Base-by-base conservation (phyloP, 23 red algal species). In the Gracilariopsis chorda region DNA sequence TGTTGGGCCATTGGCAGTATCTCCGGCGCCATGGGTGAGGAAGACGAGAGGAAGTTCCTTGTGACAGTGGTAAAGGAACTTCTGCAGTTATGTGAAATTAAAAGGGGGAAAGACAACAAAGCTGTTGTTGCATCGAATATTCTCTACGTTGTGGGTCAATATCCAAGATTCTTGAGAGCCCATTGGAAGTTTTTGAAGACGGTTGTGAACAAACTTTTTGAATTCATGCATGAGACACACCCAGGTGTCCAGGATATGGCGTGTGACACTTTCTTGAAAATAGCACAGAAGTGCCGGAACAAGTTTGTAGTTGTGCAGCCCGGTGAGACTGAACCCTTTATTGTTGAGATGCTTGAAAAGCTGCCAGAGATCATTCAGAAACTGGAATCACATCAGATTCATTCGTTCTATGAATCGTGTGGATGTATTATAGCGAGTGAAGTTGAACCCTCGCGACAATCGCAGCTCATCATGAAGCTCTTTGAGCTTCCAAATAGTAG, bases 161-260 rank as follows among this genome's bases (percentile, higher is more conserved):
- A 98, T 77, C 96, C 96, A 39, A 81, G 96, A 46, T 98, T 98
- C 57, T 51, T 98, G 20, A 93, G 94, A 53, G 96, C 96, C 0
- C 96, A 98, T 60, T 98, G 96, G 96, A 95, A 95, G 45, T 98
- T 98, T 72, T 73, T 95, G 86, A 94, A 95, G 73, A 98, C 96
- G 10, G 96, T 98, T 32, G 96, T 98, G 45, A 93, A 95, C 89
- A 98, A 98, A 83, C 87, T 95, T 9, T 98, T 98, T 88, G 96
- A 98, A 89, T 98, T 98, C 72, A 98, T 98, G 96, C 96, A 98
- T 78, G 96, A 98, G 69, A 89, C 93, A 23, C 96, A 98, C 62
- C 96, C 96, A 28, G 96, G 96, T 34, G 96, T 98, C 11, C 96
- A 98, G 53, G 96, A 98, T 61, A 98, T 98, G 96, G 96, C 96